Evolutionary conservation across 1,284 basidiomycete genomes (phyloP).

Genomic region (Gymnopus androsaceus): DNA sequence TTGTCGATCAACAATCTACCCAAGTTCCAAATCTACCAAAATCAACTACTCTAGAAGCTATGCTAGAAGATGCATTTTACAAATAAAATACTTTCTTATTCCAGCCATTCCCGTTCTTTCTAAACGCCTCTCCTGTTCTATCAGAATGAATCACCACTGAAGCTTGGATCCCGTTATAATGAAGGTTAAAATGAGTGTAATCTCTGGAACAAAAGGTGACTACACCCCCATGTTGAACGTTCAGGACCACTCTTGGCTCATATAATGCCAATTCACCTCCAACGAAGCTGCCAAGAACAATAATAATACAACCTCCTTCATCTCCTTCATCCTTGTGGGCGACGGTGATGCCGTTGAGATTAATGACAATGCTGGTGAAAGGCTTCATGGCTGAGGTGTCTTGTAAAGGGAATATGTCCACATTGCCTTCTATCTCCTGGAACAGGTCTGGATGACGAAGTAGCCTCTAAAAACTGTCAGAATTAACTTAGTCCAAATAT

Average conservation of each 20-base stretch:
- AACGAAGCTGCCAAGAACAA: background rate
- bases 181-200: conserved; percentile 4
- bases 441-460: background rate
- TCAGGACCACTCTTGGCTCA: background rate
- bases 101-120: background rate
- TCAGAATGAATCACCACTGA: conserved; percentile 7
- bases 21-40: too few species aligned
- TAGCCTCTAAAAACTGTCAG: background rate
- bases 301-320: background rate
- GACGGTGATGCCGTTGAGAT: background rate
- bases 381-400: background rate
- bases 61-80: too few species aligned
- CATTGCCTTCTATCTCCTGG: background rate
- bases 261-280: background rate
- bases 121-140: background rate
- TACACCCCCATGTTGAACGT: background rate
- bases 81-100: background rate
- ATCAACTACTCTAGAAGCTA: too few species aligned
- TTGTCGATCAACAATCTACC: too few species aligned
- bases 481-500: background rate
- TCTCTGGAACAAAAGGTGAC: background rate
- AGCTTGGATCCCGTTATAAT: background rate
- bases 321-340: background rate
- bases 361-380: conserved; percentile 2
- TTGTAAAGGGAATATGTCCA: background rate